Evolutionary conservation across 2,329 filamentous ascomycete genomes (phyloP), one percentile per base, ranked within the genome.

Genomic region (Fusarium beomiforme): DNA sequence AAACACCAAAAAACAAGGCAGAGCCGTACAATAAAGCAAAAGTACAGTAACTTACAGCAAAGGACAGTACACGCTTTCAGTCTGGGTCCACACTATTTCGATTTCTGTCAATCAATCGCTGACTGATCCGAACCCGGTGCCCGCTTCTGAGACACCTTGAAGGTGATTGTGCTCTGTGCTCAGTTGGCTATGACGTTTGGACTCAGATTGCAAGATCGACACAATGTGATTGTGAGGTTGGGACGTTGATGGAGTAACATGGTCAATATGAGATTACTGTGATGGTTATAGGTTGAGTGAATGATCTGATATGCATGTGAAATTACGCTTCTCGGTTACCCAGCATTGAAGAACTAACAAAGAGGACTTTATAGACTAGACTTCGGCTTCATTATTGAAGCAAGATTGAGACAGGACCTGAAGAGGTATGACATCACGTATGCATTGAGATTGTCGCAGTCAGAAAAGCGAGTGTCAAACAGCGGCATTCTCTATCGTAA

Each of bases 1-100:
- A 61, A 69, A 47, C 46, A 64, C 43, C 24, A 64, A 21, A 46
- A 64, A 67, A 41, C 64, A 71, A 69, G 69, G 64, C 66, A 65
- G 33, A n/a, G 39, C 24, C 56, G 37, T n/a, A 55, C 11, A 24
- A n/a, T 29, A 21, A 55, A 46, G 33, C 51, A 24, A 29, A 37
- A 33, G 33, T 37, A 23, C 34, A 58, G 33, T 47, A 34, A 34
- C 29, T 42, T 17, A 13, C 8, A 39, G 37, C n/a, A 54, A n/a
- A 9, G 14, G 17, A 34, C 23, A n/a, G 31, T 31, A 39, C 31
- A 69, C 60, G 49, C 39, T 44, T 65, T 55, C 64, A 59, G 54
- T 34, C 31, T 44, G 36, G 42, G 53, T 49, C 49, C 46, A 54
- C 31, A 41, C 69, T 56, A 41, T 67, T 55, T 43, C 59, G 49